A percentile compares a stretch with the other conserved stretches of the same genome.
Conservation (phyloP, 148 eudicot genomes). For the Selenicereus undatus region DNA sequence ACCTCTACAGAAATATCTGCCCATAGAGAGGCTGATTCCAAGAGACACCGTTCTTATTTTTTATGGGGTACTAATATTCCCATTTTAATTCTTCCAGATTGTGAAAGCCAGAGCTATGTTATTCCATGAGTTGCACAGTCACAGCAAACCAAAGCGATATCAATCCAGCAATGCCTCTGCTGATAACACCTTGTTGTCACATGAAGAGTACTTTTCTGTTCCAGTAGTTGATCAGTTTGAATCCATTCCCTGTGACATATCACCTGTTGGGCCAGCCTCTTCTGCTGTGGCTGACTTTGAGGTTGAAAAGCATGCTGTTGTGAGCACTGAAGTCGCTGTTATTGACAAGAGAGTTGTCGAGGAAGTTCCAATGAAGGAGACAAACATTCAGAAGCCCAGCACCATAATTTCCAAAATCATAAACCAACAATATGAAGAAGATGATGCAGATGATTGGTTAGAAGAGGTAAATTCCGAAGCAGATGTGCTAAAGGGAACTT, state of each 20-base stretch:
- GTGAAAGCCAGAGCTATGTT: conserved; percentile 68
- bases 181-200: conserved; percentile 27
- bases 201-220: conserved; percentile 40
- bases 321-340: conserved; percentile 42
- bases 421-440: conserved; percentile 58
- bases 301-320: conserved; percentile 51
- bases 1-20: too few species aligned
- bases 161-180: conserved; percentile 27
- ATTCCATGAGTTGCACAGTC: conserved; percentile 51
- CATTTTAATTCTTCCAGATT: conserved; percentile 43
- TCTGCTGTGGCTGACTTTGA: conserved; percentile 31
- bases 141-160: conserved; percentile 33
- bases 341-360: conserved; percentile 58
- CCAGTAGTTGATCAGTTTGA: conserved; percentile 41
- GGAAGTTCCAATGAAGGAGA: conserved; percentile 35
- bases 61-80: background rate
- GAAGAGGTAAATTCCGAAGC: conserved; percentile 66
- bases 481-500: conserved; percentile 33
- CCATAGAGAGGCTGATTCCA: too few species aligned
- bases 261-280: conserved; percentile 29
- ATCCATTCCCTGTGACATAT: conserved; percentile 35
- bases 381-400: conserved; percentile 24
- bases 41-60: background rate
- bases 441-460: conserved; percentile 89
- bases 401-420: conserved; percentile 29